Evolutionary conservation across 2,329 filamentous ascomycete species (phyloP).

Genomic region (Botrytis cinerea): DNA sequence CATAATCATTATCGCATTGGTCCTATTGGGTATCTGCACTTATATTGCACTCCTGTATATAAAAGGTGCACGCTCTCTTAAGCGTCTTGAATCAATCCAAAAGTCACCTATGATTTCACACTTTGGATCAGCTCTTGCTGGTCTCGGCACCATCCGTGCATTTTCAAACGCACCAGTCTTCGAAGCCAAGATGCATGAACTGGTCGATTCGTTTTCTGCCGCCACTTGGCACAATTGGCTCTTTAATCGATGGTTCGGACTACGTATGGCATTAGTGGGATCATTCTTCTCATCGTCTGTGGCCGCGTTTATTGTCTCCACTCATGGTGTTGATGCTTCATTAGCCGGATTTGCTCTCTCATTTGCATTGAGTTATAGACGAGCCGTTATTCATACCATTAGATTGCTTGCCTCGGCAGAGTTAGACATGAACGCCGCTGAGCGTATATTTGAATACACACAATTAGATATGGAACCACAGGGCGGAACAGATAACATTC

Average conservation of each 20-base stretch:
- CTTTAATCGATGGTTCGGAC: conserved; percentile 70
- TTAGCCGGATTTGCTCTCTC: conserved; percentile 73
- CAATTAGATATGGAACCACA: conserved; percentile 66
- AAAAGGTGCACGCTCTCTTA: conserved; percentile 67
- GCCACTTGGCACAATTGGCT: conserved; percentile 67
- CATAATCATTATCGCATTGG: conserved; percentile 60
- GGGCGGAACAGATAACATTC: conserved; percentile 55
- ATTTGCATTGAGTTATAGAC: conserved; percentile 69
- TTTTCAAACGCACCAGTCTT: conserved; percentile 69
- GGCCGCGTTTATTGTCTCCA: conserved; percentile 61
- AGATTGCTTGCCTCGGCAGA: conserved; percentile 68
- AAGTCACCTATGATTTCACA: conserved; percentile 72
- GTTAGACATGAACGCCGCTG: conserved; percentile 74
- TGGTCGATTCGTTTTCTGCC: conserved; percentile 65
- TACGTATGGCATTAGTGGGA: conserved; percentile 70
- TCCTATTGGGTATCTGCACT: conserved; percentile 28
- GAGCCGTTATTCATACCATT: conserved; percentile 62
- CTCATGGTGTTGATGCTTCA: conserved; percentile 62
- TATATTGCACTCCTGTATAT: conserved; percentile 60
- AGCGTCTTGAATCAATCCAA: conserved; percentile 71
- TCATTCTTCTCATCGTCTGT: conserved; percentile 66
- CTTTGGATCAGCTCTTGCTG: conserved; percentile 69
- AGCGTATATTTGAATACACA: conserved; percentile 73
- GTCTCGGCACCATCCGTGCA: conserved; percentile 71
- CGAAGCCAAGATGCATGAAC: conserved; percentile 64